Evolutionary conservation across 1,139 yeast genomes (phyloP), one percentile per base, ranked within the genome.

Genomic region (Yamadazyma triangularis): DNA sequence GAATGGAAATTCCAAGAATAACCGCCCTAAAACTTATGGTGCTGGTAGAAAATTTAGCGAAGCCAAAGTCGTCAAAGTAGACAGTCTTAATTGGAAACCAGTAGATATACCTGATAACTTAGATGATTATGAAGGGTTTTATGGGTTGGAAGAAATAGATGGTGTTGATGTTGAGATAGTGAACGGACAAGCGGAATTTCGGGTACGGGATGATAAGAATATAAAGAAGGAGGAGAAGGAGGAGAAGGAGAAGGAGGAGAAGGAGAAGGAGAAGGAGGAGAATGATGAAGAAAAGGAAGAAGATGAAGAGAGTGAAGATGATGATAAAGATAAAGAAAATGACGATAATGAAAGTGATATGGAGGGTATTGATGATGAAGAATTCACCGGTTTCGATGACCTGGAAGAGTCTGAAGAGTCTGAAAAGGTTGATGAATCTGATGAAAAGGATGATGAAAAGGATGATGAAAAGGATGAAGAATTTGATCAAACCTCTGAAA

Each of bases 141-240:
- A 79, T 56, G 98, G 96, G 0, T 60, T 91, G 25, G 97, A 91
- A 55, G 98, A 91, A 53, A 73, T 91, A 32, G 96, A 88, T 32
- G 96, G 96, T 16, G 96, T 89, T 15, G 89, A 75, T 46, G 89
- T 89, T 4, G 74, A 74, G 40, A 67, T 77, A 33, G 75, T 77
- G 3, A 65, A 77, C 34, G 95, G 94, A 11, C 64, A 66, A 38
- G 77, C 81, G 0, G 72, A 73, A 42, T 85, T 85, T 47, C 57
- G 75, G 15, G 75, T 78, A 4, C 68, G 64, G 31, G 79, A 75
- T 25, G 59, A 62, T 8, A 39, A 16, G 41, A 45, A 21, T 41
- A 29, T 26, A 36, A 41, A 28, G 39, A 21, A 4, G 24, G 10
- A 16, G 35, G 40, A 31, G 34, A 29, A 4, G 27, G 13, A 16